phyloP scores from a whole-genome alignment of 176 grass and related monocot genomes.

The Eragrostis curvula region DNA sequence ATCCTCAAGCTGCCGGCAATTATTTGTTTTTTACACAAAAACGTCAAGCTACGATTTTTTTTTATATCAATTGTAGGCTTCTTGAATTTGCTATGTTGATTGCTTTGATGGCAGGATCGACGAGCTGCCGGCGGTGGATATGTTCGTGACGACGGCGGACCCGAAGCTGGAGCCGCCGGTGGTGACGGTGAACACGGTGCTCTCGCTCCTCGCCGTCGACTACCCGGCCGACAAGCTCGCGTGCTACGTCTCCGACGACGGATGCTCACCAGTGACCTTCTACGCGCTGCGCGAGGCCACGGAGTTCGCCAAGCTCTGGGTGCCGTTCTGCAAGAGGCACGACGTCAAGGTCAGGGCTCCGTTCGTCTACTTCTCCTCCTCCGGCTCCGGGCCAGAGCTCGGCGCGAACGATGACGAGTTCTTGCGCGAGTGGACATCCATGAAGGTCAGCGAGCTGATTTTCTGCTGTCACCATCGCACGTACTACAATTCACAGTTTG shows the following conservation, averaged over 20 bases:
- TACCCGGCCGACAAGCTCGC: slow-evolving; percentile 60
- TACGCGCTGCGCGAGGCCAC: slow-evolving; percentile 47
- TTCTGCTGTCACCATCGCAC: neutral
- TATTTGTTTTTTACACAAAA: neutral
- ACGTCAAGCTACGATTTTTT: too few species aligned
- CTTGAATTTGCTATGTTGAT: neutral
- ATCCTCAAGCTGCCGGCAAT: neutral
- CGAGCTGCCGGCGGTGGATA: slow-evolving; percentile 58
- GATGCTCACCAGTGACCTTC: slow-evolving; percentile 51
- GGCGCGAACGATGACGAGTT: neutral
- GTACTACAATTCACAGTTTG: neutral
- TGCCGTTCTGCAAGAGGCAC: slow-evolving; percentile 60
- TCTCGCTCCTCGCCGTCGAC: slow-evolving; percentile 67
- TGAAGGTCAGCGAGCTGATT: slow-evolving; percentile 25
- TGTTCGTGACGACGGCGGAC: slow-evolving; percentile 74
- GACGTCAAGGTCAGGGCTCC: slow-evolving; percentile 44
- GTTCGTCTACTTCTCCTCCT: slow-evolving; percentile 57
- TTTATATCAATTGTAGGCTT: too few species aligned
- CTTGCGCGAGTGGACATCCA: slow-evolving; percentile 2
- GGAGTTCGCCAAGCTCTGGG: slow-evolving; percentile 55
- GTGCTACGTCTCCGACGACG: slow-evolving; percentile 75
- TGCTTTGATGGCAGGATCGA: neutral
- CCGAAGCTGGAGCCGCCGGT: slow-evolving; percentile 55
- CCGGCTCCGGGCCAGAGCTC: neutral
- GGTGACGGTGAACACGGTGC: slow-evolving; percentile 66